Base-by-base conservation (phyloP, 1,284 basidiomycete genomes). In the Xerocomus nothofagi region DNA sequence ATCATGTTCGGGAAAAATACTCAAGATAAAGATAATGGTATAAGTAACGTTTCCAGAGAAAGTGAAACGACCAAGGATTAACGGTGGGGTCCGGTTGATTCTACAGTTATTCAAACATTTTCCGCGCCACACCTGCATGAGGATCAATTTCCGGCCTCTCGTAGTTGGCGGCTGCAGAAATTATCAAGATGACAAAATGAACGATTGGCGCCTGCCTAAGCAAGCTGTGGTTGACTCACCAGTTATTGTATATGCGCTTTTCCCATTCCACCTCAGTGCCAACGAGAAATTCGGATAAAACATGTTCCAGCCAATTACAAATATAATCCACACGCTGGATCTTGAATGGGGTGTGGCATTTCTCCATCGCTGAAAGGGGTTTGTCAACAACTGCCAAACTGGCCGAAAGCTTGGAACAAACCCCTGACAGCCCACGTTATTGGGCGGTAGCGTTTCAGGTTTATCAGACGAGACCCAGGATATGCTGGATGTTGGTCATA, bases 371-470 rank as follows among this genome's bases (percentile, higher is more conserved):
- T 67, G 31, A 32, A 46, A 37, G 30, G 1, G 7, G 26, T 27
- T 11, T 3, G 15, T 64, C 20, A 58, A 17, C 7, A 31, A 23
- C 18, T 23, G 11, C 30, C 12, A 7, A 32, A 37, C 7, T 10
- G 4, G 4, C 17, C 5, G 5, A 17, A 37, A n/a, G 15, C 4
- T 26, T 18, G n/a, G 37, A 41, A 55, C 69, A 27, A 26, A 70
- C 69, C 65, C 44, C 63, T 56, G n/a, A 67, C 59, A 10, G 64
- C 66, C 67, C 69, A 69, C 0, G 68, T 68, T 41, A 67, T 66
- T 3, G 66, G 68, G 20, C 69, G 69, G 38, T 67, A 67, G 20
- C 69, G 63, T 43, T 60, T 69, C 50, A 67, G 20, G 27, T 70
- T 71, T 30, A 67, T 70, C 23, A 71, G 32, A 33, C 53, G 55